Evolutionary conservation across 257 asterid species (phyloP), one percentile per base, ranked within the genome.

Genomic region (Solanum bulbocastanum): DNA sequence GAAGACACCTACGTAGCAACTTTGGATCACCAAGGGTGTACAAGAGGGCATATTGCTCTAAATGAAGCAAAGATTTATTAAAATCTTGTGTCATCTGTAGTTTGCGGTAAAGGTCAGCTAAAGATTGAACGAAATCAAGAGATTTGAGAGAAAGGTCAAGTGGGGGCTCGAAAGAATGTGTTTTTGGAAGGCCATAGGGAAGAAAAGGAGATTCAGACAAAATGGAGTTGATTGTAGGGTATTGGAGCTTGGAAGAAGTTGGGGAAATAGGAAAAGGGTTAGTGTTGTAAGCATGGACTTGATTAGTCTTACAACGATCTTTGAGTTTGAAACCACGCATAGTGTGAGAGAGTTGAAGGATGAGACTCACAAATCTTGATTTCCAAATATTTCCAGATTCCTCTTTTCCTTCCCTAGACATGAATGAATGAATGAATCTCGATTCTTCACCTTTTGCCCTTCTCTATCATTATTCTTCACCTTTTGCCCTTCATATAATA

Each of bases 321-420:
- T 93, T 93, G 87, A 91, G 90, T 89, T 92, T 91, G 71, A 93
- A 89, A 46, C 90, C 66, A 58, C 90, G 91, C 92, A 90, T 91
- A 72, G 90, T 84, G 73, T 87, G 73, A 79, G 92, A 89, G 5
- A 88, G 27, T 35, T 86, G 83, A 60, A 86, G 83, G 88, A 92
- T 88, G 42, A 93, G 92, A 93, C 89, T 92, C 37, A 87, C 91
- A 75, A 92, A 90, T 93, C 93, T 91, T 82, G 95, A 92, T 90
- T 83, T 75, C 46, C 20, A 22, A 44, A 35, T 71, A 65, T 46
- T 36, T 16, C 82, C 11, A 72, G 60, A 84, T 68, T 42, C 88
- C 76, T 89, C 89, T 39, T 87, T 88, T 79, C 52, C 62, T 88
- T 92, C 92, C 78, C 86, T 88, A 91, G 95, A 91, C 94, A 93